Conservation (phyloP, 2,329 filamentous ascomycete species). For the Chaetoscypha palmicola region DNA sequence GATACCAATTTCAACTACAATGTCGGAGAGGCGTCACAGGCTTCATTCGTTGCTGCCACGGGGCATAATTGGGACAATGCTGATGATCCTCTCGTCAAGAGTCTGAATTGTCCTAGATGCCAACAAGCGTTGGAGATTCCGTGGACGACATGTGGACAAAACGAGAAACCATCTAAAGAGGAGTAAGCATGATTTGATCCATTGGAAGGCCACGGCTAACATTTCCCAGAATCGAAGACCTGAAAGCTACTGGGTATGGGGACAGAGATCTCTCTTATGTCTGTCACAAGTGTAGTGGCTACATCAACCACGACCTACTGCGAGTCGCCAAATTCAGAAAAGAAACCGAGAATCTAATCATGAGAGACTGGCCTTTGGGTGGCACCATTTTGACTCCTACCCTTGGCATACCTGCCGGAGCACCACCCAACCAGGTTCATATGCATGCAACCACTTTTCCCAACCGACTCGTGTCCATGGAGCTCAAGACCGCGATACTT, state of each 20-base stretch:
- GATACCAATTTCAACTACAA: constrained; percentile 52
- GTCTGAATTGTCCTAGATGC: constrained; percentile 51
- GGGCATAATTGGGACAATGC: constrained; percentile 52
- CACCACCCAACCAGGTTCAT: constrained; percentile 19
- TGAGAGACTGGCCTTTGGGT: constrained; percentile 49
- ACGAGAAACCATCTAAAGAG: constrained; percentile 32
- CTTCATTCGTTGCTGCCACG: constrained; percentile 42
- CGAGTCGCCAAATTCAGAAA: constrained; percentile 53
- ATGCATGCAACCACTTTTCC: constrained; percentile 42
- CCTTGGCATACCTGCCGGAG: constrained; percentile 42
- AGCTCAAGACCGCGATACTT: constrained; percentile 38
- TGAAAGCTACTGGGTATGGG: constrained; percentile 50
- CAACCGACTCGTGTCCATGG: constrained; percentile 47
- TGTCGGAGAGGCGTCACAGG: constrained; percentile 37
- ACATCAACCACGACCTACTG: constrained; percentile 51
- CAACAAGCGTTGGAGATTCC: constrained; percentile 36
- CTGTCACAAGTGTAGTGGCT: constrained; percentile 46
- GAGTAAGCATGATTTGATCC: constrained; percentile 24
- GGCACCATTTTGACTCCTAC: constrained; percentile 56
- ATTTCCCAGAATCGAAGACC: constrained; percentile 16
- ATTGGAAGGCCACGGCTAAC: constrained; percentile 4
- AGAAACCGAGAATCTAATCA: constrained; percentile 46
- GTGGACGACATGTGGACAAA: constrained; percentile 51
- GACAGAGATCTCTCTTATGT: constrained; percentile 45
- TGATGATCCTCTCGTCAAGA: constrained; percentile 42